Evolutionary conservation across 2,329 filamentous ascomycete species (phyloP), one percentile per base, ranked within the genome.

Genomic region (Neonectria coccinea): DNA sequence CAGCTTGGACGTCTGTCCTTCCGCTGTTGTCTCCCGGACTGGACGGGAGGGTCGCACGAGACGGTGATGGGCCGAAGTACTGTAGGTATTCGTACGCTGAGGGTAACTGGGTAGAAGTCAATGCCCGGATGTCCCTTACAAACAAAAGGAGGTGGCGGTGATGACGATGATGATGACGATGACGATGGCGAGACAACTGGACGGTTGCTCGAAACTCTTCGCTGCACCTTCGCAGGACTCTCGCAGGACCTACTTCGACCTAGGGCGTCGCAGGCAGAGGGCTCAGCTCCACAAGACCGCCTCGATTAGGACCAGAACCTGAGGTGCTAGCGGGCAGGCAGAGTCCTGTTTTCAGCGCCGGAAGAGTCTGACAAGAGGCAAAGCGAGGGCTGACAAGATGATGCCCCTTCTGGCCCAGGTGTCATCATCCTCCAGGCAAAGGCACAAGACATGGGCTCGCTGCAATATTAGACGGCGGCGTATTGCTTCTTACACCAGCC

Each of bases 401-500:
- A 33, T 33, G 47, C 33, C 33, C 33, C 33, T 10, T 10, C 33
- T 12, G 12, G 5, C 33, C 33, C 12, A 5, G 33, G 33, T 6
- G 33, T 36, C 33, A 36, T 36, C 33, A 36, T 39, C 5, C 36
- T 39, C 36, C 6, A 16, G 36, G 5, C 5, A 39, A 39, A 16
- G 14, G 14, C 14, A 39, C 36, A 16, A 60, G 47, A 44, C 22
- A 54, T 55, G 22, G 16, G 7, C 14, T 5, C 22, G 22, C 22
- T n/a, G 14, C 5, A 53, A 25, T 25, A 16, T 39, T 31, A 55
- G 60, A 63, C 55, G 48, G 48, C 47, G 48, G 53, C 62, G 47
- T 45, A 56, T 62, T 67, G 56, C 59, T 62, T 65, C 57, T 55
- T 55, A 39, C 16, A 20, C 25, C 45, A 54, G 45, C 42, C 50